phyloP scores from a whole-genome alignment of 2,329 filamentous ascomycete species.

The Ilyonectria mors-panacis region DNA sequence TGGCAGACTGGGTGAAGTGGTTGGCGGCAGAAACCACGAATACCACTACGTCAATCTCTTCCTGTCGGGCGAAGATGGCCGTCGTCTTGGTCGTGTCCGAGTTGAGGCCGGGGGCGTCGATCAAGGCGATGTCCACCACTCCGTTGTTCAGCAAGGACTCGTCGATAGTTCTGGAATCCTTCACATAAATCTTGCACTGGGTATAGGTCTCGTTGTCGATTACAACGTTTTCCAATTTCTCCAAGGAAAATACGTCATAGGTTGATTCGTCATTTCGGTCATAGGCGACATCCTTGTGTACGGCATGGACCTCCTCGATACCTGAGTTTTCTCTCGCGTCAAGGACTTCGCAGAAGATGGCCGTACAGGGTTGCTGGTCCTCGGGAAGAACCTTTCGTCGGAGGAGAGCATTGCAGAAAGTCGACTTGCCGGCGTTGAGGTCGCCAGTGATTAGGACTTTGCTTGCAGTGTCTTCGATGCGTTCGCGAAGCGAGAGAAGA shows the following conservation, averaged over 20 bases:
- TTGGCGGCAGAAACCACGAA: conserved; percentile 98
- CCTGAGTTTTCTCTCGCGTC: conserved; percentile 93
- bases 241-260: conserved; percentile 87
- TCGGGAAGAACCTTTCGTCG: conserved; percentile 94
- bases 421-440: conserved; percentile 97
- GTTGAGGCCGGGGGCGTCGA: conserved; percentile 96
- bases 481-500: conserved; percentile 86
- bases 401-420: conserved; percentile 97
- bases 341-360: conserved; percentile 97
- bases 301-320: conserved; percentile 94
- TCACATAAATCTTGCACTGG: conserved; percentile 97
- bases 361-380: conserved; percentile 97
- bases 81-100: conserved; percentile 97
- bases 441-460: conserved; percentile 98
- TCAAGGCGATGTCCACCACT: conserved; percentile 96
- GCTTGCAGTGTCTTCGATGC: conserved; percentile 97
- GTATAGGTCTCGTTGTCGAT: conserved; percentile 89
- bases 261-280: conserved; percentile 93
- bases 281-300: conserved; percentile 85
- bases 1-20: conserved; percentile 97
- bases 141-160: conserved; percentile 97
- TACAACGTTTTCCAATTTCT: conserved; percentile 89
- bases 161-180: conserved; percentile 89
- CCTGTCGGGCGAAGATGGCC: conserved; percentile 95
- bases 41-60: conserved; percentile 98